A percentile compares a stretch with the other conserved stretches of the same genome.
These are phyloP conservation scores for Saussurea involucrata DNA, from an alignment of 129 eudicot genomes.

Conservation along the genomic window DNA sequence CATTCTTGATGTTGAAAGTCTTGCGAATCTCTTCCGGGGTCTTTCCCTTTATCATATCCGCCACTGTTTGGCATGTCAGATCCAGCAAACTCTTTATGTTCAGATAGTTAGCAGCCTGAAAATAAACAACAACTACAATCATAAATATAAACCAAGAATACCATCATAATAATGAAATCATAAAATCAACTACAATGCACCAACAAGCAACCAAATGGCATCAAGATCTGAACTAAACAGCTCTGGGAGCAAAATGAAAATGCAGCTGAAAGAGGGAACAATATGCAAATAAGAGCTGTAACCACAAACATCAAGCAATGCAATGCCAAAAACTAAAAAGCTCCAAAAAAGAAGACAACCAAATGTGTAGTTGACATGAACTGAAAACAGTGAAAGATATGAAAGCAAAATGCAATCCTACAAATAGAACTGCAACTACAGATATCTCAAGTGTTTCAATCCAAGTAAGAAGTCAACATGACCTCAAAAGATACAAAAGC, in stretches of 20 bases:
- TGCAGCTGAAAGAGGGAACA: too few species aligned
- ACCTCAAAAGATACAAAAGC: not conserved
- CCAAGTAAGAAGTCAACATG: not conserved
- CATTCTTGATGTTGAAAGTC: constrained; percentile 49
- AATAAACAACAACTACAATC: not conserved
- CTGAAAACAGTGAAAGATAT: too few species aligned
- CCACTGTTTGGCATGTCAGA: constrained; percentile 56
- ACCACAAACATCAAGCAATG: not conserved
- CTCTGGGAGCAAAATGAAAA: not conserved
- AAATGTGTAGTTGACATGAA: not conserved
- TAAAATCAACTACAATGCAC: too few species aligned
- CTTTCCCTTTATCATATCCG: constrained; percentile 58
- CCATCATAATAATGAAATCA: too few species aligned
- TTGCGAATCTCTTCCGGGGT: constrained; percentile 50
- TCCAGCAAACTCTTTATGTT: constrained; percentile 47
- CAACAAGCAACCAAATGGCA: too few species aligned
- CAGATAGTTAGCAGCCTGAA: constrained; percentile 50
- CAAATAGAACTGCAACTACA: not conserved
- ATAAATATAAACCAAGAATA: not conserved
- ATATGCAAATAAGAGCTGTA: too few species aligned
- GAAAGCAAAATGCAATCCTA: not conserved
- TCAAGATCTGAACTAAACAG: not conserved
- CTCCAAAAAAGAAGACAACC: not conserved
- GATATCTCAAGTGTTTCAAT: not conserved
- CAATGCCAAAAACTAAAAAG: not conserved